Evolutionary conservation across 2,329 filamentous ascomycete species (phyloP).

Genomic region (Cladorrhinum sp.): DNA sequence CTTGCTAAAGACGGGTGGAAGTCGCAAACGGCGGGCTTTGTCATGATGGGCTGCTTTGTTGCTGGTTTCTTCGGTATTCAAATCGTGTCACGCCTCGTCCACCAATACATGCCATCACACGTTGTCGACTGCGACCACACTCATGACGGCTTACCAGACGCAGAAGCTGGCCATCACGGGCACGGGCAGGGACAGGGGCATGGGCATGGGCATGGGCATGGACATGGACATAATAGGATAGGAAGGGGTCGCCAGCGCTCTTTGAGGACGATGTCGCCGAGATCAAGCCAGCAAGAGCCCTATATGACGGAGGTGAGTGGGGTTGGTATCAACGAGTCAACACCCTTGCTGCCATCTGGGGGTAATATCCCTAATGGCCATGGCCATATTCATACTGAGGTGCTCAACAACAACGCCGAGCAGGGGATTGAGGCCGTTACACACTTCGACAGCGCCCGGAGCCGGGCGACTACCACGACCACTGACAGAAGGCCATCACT

Average conservation of each 20-base stretch:
- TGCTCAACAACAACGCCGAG: slow-evolving; percentile 31
- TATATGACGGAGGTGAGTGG: slow-evolving; percentile 22
- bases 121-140: slow-evolving; percentile 77
- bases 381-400: slow-evolving; percentile 25
- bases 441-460: slow-evolving; percentile 26
- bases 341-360: slow-evolving; percentile 42
- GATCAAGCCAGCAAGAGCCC: slow-evolving; percentile 6
- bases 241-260: slow-evolving; percentile 16
- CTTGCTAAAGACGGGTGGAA: slow-evolving; percentile 66
- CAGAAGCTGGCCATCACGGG: slow-evolving; percentile 29
- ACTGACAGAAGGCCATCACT: slow-evolving; percentile 47
- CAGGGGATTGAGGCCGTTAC: slow-evolving; percentile 31
- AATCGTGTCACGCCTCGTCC: slow-evolving; percentile 66
- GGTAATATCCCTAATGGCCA: slow-evolving; percentile 23
- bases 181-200: slow-evolving; percentile 26
- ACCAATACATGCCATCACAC: slow-evolving; percentile 72
- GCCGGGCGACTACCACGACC: slow-evolving; percentile 27
- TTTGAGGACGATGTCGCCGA: slow-evolving; percentile 18
- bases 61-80: slow-evolving; percentile 74
- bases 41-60: slow-evolving; percentile 67
- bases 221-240: slow-evolving; percentile 1
- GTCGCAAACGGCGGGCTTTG: slow-evolving; percentile 63
- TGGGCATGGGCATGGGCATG: slow-evolving; percentile 26
- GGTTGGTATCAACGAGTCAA: slow-evolving; percentile 40
- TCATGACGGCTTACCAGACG: slow-evolving; percentile 53